Base-by-base conservation (phyloP, 495 filamentous ascomycete species). In the Collariella sp. region DNA sequence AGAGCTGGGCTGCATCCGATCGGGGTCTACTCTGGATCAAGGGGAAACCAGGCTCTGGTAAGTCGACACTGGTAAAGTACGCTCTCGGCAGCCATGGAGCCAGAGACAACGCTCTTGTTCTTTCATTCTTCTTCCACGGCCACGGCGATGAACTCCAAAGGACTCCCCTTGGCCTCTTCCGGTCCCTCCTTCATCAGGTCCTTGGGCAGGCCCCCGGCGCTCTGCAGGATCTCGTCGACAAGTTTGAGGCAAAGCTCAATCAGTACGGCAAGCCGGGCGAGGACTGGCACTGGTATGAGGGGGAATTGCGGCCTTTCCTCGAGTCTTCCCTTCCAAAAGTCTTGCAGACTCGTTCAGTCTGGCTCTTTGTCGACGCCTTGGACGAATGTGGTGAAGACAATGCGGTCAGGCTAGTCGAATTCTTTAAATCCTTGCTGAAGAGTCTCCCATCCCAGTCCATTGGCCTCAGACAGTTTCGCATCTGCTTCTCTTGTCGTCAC, bases 1-100 rank as follows among this genome's bases (percentile, higher is more conserved):
- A 44, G 33, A 58, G 34, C 15, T 77, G 73, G 74, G 38, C 57
- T 24, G 46, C 62, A 38, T 20, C 36, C 23, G 46, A 55, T 4
- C 61, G 57, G 36, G 67, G 67, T 10, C 53, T 77, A 16, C 62
- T 77, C 11, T 77, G 74, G 75, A 68, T 77, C 29, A 69, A 71
- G 45, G 75, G 75, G 18, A 78, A 76, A 54, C 72, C 75, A 5
- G 73, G 73, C 15, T 65, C 69, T 13, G 75, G 75, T 0, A 77
- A 79, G 61, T 76, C 72, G 1, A 77, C 74, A 1, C 46, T 78
- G 20, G 65, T 74, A 60, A 68, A 67, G 46, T 63, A 62, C 47
- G 65, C 58, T 23, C 40, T 63, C 58, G 24, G 43, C 20, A 60
- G 63, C 20, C 15, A 41, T 52, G 36, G 40, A 42, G 16, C 19